Base-by-base conservation (phyloP, 768 basidiomycete genomes). In the Tylopilus sp. region DNA sequence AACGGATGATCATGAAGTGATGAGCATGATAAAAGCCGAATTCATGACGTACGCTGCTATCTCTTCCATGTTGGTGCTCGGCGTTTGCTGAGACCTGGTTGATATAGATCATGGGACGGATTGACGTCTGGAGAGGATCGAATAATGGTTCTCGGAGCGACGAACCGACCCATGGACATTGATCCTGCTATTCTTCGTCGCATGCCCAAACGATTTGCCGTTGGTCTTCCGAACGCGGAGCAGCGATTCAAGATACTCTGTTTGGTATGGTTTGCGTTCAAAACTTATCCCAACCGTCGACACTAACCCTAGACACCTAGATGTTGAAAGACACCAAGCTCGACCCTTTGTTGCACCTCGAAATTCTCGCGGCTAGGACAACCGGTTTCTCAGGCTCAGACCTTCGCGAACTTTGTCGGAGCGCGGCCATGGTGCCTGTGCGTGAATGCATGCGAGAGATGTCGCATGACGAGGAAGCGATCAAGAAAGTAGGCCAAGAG, bases 21-120 rank as follows among this genome's bases (percentile, higher is more conserved):
- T 94, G 31, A 94, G 87, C 6, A 98, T 98, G 93, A 95, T 98
- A 83, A 97, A 98, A 71, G 94, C 94, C 0, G 90, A 93, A 64
- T 92, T 92, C 62, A 92, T 92, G 89, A 92, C 88, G 88, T 90
- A 66, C 54, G 86, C 74, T 16, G 16, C 19, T 13, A 12, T 45
- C 17, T 41, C n/a, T 14, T 36, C 43, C 11, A 24, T 46, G 49
- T 48, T 37, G 54, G 44, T 34, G 21, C 12, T 19, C 7, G 17
- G 11, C 36, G 6, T 54, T 34, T 13, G 25, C 41, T 48, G 42
- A 54, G 37, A 40, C 5, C 43, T 41, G 45, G 6, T 3, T 21
- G n/a, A 21, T 19, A 37, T 30, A 94, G 93, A 4, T 78, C 95
- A 29, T 99, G 97, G 97, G 97, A 99, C 66, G 97, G 97, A 2